Percentiles rank a stretch among this genome's conserved stretches.
These are phyloP conservation scores for Talaromyces thailandensis DNA, from an alignment of 495 filamentous ascomycete genomes.

Conservation along the genomic window DNA sequence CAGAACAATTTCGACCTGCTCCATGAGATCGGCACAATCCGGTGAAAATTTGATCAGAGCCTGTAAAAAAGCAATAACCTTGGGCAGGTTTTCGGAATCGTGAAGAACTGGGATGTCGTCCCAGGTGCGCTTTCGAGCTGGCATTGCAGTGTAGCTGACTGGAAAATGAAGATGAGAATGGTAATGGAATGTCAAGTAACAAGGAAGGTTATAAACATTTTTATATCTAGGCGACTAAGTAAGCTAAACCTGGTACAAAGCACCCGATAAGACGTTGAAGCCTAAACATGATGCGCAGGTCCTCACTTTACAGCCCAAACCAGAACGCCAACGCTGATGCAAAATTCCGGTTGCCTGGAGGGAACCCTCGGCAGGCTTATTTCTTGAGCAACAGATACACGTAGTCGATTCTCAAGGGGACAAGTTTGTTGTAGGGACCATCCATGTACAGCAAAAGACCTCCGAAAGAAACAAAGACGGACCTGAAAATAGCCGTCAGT, in stretches of 20 bases:
- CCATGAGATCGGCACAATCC: too few species aligned
- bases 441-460: slow-evolving; percentile 83
- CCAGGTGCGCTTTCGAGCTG: too few species aligned
- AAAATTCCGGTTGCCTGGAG: neutral
- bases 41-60: too few species aligned
- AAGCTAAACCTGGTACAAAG: neutral
- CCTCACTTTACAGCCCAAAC: neutral
- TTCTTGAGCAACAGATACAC: slow-evolving; percentile 91
- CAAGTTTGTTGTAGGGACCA: slow-evolving; percentile 92
- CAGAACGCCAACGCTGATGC: slow-evolving; percentile 10
- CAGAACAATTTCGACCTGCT: too few species aligned
- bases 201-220: neutral
- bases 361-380: slow-evolving; percentile 28
- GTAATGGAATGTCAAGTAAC: too few species aligned
- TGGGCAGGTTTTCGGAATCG: too few species aligned
- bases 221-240: neutral
- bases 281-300: neutral
- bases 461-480: slow-evolving; percentile 87
- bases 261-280: neutral
- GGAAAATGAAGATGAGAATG: too few species aligned
- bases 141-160: too few species aligned
- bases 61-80: too few species aligned
- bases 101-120: too few species aligned
- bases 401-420: slow-evolving; percentile 81
- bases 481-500: slow-evolving; percentile 41